phyloP scores from a whole-genome alignment of 2,329 filamentous ascomycete genomes.

The Fonsecaea erecta region DNA sequence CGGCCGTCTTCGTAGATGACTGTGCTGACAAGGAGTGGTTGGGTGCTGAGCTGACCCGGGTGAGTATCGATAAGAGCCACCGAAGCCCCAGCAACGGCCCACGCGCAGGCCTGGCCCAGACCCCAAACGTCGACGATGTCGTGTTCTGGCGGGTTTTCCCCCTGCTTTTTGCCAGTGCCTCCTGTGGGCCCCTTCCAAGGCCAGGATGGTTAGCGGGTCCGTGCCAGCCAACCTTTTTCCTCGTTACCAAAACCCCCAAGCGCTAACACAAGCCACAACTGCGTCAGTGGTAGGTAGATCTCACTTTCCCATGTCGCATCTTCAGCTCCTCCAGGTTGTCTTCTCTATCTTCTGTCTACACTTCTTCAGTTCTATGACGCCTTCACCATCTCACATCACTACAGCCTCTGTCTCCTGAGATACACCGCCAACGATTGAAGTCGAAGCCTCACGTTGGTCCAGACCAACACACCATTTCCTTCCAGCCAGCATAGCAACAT shows the following conservation, averaged over 20 bases:
- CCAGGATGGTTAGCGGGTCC: background rate
- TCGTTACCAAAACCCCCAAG: constrained; percentile 5
- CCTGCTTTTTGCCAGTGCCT: background rate
- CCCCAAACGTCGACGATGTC: constrained; percentile 2
- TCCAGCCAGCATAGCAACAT: background rate
- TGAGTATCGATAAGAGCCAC: constrained; percentile 28
- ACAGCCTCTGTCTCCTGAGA: background rate
- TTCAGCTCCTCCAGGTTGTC: constrained; percentile 11
- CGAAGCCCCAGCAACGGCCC: constrained; percentile 24
- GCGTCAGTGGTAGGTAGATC: constrained; percentile 31
- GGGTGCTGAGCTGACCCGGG: constrained; percentile 15
- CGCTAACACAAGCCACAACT: constrained; percentile 33
- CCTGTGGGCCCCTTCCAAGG: constrained; percentile 1
- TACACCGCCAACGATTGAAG: background rate
- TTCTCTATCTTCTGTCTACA: background rate
- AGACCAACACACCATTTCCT: background rate
- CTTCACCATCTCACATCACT: background rate
- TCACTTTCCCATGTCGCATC: constrained; percentile 6
- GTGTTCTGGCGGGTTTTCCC: constrained; percentile 3
- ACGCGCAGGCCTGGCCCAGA: constrained; percentile 8
- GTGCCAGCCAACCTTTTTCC: constrained; percentile 25
- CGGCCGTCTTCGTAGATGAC: no score
- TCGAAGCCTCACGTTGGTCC: background rate
- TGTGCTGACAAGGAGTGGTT: constrained; percentile 8
- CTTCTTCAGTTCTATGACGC: background rate